Evolutionary conservation across 1,284 basidiomycete species (phyloP).

Genomic region (Kwoniella shivajii): DNA sequence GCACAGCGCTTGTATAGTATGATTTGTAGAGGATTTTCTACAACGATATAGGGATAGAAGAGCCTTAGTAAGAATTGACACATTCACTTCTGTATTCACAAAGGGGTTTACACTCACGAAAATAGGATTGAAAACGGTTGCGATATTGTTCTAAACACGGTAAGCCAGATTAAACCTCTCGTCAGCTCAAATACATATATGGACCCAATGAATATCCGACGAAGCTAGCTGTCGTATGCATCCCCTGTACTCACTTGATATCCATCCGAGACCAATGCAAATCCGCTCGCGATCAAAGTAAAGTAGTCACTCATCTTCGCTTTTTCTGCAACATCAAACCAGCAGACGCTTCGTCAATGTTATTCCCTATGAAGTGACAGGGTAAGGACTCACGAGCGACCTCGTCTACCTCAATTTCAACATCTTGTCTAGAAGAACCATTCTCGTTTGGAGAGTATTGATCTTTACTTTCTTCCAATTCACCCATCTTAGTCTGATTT

Average conservation of each 20-base stretch:
- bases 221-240: too few species aligned
- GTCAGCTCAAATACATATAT: background rate
- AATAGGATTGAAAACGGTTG: conserved; percentile 34
- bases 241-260: conserved; percentile 45
- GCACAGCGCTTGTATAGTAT: conserved; percentile 63
- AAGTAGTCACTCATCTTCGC: conserved; percentile 23
- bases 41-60: background rate
- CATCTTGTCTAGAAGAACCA: background rate
- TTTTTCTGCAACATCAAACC: background rate
- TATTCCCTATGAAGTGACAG: background rate
- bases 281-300: conserved; percentile 36
- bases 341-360: background rate
- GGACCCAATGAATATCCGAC: background rate
- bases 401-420: background rate
- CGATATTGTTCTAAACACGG: conserved; percentile 34
- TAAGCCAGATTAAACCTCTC: background rate
- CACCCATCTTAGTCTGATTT: too few species aligned
- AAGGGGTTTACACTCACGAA: conserved; percentile 23
- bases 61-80: background rate
- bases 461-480: too few species aligned
- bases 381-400: background rate
- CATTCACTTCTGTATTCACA: background rate
- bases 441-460: too few species aligned
- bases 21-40: conserved; percentile 61
- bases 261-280: conserved; percentile 50